phyloP scores from a whole-genome alignment of 1,284 basidiomycete species.

The Ganoderma leucocontextum region DNA sequence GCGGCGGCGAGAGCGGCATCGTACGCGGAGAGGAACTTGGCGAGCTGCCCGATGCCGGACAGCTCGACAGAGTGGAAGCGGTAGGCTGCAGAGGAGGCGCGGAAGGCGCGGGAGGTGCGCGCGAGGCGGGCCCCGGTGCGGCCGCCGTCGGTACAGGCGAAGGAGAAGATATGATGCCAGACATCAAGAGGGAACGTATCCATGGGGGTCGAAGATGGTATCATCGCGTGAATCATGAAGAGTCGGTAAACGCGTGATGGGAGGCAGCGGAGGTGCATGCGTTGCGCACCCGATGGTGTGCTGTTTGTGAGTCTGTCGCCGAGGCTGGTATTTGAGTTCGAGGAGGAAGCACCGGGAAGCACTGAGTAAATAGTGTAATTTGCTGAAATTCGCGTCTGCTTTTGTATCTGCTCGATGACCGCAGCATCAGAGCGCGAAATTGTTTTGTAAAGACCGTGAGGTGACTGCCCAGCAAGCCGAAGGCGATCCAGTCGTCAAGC shows the following conservation, averaged over 20 bases:
- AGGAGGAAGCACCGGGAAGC: too few species aligned
- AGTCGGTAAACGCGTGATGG: background rate
- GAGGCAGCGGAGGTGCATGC: background rate
- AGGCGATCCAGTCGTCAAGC: background rate
- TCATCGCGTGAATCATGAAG: background rate
- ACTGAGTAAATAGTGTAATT: background rate
- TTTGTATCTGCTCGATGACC: background rate
- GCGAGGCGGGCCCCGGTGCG: conserved; percentile 16
- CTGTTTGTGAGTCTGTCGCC: background rate
- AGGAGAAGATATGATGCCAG: conserved; percentile 20
- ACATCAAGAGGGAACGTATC: conserved; percentile 20
- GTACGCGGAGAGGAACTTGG: conserved; percentile 16
- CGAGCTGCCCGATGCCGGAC: conserved; percentile 3
- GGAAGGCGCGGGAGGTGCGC: conserved; percentile 17
- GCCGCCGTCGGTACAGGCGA: conserved; percentile 23
- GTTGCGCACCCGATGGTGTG: background rate
- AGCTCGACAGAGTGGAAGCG: conserved; percentile 23
- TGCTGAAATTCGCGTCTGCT: background rate
- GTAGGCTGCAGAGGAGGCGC: conserved; percentile 14
- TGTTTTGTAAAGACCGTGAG: background rate
- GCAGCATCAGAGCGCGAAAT: background rate
- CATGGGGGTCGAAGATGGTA: background rate
- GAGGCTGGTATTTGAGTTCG: background rate
- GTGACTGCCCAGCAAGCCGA: background rate
- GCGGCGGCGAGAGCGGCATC: conserved; percentile 7